These are phyloP conservation scores for Xylariaceae sp. DNA, from an alignment of 2,329 filamentous ascomycete genomes.

Conservation along the genomic window DNA sequence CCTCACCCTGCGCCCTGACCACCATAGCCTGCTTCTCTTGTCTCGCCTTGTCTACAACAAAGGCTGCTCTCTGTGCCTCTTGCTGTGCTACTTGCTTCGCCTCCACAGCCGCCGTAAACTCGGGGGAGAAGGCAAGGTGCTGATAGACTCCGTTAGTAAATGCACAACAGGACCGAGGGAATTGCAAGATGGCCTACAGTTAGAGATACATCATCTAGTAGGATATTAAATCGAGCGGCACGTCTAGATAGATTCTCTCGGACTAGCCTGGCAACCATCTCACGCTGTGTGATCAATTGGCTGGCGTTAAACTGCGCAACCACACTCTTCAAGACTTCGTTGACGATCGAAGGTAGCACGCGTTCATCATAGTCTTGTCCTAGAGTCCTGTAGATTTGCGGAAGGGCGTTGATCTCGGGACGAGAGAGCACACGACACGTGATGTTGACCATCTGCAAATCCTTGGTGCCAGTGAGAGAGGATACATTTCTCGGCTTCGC, in stretches of 20 bases:
- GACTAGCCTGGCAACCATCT: conserved; percentile 91
- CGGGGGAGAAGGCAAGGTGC: conserved; percentile 76
- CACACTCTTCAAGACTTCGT: conserved; percentile 98
- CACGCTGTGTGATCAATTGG: conserved; percentile 98
- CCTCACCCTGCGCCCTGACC: conserved; percentile 98
- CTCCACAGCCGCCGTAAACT: conserved; percentile 76
- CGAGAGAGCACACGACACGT: conserved; percentile 98
- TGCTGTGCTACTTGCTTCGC: conserved; percentile 82
- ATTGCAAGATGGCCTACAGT: conserved; percentile 66
- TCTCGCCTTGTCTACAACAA: conserved; percentile 97
- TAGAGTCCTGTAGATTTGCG: conserved; percentile 95
- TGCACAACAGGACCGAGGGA: background rate
- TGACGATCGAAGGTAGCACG: conserved; percentile 95
- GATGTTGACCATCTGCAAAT: conserved; percentile 99
- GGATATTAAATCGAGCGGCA: conserved; percentile 95
- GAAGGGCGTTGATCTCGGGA: conserved; percentile 85
- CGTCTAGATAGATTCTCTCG: conserved; percentile 90
- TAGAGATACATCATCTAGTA: conserved; percentile 95
- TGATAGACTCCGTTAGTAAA: conserved; percentile 44
- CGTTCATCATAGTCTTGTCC: conserved; percentile 97
- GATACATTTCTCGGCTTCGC: conserved; percentile 96
- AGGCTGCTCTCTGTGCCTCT: conserved; percentile 95
- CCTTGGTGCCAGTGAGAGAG: conserved; percentile 97
- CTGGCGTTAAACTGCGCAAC: conserved; percentile 99
- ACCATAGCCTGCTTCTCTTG: conserved; percentile 99